Evolutionary conservation across 148 eudicot genomes (phyloP).

Genomic region (Persicaria maculosa): DNA sequence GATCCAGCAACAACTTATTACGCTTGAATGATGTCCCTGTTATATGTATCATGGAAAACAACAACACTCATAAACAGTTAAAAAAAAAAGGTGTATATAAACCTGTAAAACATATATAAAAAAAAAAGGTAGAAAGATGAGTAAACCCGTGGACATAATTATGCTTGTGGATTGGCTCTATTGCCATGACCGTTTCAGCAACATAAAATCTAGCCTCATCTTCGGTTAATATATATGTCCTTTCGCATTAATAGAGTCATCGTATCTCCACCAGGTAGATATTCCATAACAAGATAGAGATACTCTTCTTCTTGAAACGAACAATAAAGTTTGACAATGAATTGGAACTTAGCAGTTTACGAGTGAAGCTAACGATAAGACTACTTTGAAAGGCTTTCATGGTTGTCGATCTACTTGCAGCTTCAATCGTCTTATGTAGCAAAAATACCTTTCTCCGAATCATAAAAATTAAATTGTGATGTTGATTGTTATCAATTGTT

Average conservation of each 20-base stretch:
- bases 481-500: too few species aligned
- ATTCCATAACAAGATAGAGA: slow-evolving; percentile 95
- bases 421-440: too few species aligned
- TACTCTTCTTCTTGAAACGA: slow-evolving; percentile 98
- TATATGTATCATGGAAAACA: slow-evolving; percentile 17
- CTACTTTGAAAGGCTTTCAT: too few species aligned
- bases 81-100: slow-evolving; percentile 9
- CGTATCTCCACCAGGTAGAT: slow-evolving; percentile 99
- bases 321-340: slow-evolving; percentile 88
- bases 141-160: slow-evolving; percentile 89
- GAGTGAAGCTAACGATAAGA: background rate
- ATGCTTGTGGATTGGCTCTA: slow-evolving; percentile 94
- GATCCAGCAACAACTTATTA: slow-evolving; percentile 91
- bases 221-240: slow-evolving; percentile 88
- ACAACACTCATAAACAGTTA: background rate
- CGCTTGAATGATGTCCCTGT: slow-evolving; percentile 99
- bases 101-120: background rate
- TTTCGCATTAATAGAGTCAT: slow-evolving; percentile 98
- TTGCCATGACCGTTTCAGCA: slow-evolving; percentile 92
- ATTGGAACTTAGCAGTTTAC: background rate
- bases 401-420: too few species aligned
- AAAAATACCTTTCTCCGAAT: too few species aligned
- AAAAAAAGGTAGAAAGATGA: background rate
- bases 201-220: slow-evolving; percentile 94
- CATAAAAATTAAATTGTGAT: too few species aligned